Evolutionary conservation across 2,329 filamentous ascomycete genomes (phyloP).

Genomic region (Epicoccum nigrum): DNA sequence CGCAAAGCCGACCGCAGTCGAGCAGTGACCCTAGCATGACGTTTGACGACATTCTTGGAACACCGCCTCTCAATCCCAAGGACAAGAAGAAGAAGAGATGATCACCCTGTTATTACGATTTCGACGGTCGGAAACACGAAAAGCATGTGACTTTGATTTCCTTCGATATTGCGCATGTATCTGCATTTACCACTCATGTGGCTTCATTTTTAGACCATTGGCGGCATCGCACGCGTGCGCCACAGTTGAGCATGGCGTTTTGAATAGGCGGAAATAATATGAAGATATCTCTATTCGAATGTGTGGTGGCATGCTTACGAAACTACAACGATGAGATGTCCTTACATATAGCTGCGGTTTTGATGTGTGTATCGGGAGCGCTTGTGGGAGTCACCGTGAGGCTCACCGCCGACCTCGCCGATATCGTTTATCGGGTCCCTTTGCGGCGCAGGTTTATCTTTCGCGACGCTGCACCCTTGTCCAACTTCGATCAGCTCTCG

Average conservation of each 20-base stretch:
- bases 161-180: not conserved
- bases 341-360: not conserved
- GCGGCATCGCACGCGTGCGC: conserved; percentile 10
- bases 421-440: not conserved
- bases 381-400: conserved; percentile 3
- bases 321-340: not conserved
- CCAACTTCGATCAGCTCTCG: not conserved
- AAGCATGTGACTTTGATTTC: conserved; percentile 2
- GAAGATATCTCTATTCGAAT: conserved; percentile 5
- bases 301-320: not conserved
- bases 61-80: conserved; percentile 29
- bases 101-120: conserved; percentile 1
- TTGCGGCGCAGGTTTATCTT: not conserved
- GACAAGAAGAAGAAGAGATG: conserved; percentile 41
- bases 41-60: conserved; percentile 56
- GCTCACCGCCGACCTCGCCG: conserved; percentile 15
- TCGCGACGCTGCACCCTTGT: not conserved
- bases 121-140: conserved; percentile 4
- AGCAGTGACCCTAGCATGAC: conserved; percentile 53
- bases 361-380: not conserved
- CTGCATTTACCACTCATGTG: conserved; percentile 5
- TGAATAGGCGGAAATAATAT: conserved; percentile 6
- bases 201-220: conserved; percentile 6
- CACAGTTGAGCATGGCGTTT: conserved; percentile 1
- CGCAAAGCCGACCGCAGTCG: conserved; percentile 35